Evolutionary conservation across 2,329 filamentous ascomycete genomes (phyloP).

Genomic region (Geoglossum cookeanum): DNA sequence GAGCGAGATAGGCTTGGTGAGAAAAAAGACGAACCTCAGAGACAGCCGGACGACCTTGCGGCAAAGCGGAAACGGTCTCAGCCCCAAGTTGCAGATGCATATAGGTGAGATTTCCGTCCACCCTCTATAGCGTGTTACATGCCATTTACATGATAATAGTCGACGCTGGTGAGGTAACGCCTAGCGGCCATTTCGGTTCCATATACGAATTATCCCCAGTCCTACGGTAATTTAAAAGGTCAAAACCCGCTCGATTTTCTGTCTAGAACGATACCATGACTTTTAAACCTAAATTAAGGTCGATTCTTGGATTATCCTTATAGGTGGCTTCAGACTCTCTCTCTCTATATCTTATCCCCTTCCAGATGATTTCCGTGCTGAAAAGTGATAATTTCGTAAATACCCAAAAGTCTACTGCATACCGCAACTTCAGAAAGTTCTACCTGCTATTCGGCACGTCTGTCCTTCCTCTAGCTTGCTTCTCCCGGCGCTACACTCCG

Average conservation of each 20-base stretch:
- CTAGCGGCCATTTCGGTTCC: not conserved
- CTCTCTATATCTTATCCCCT: not conserved
- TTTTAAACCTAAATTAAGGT: not conserved
- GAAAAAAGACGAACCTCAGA: not conserved
- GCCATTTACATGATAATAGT: not conserved
- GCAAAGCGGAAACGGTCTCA: constrained; percentile 4
- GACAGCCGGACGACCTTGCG: constrained; percentile 4
- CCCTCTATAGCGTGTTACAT: not conserved
- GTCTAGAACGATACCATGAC: not conserved
- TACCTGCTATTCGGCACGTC: not conserved
- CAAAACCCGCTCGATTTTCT: not conserved
- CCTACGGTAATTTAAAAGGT: not conserved
- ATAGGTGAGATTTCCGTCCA: constrained; percentile 1
- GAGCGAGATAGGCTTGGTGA: not conserved
- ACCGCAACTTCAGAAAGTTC: not conserved
- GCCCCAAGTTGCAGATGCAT: constrained; percentile 5
- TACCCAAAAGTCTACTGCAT: not conserved
- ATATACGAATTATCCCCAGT: not conserved
- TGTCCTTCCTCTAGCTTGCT: not conserved
- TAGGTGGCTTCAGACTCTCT: not conserved
- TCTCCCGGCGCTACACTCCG: too few species aligned
- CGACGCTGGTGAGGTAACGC: not conserved
- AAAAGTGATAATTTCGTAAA: not conserved
- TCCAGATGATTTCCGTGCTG: not conserved
- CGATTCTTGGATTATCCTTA: not conserved